Conservation (phyloP, 139 green algal species). For the Mesotaenium endlicherianum region DNA sequence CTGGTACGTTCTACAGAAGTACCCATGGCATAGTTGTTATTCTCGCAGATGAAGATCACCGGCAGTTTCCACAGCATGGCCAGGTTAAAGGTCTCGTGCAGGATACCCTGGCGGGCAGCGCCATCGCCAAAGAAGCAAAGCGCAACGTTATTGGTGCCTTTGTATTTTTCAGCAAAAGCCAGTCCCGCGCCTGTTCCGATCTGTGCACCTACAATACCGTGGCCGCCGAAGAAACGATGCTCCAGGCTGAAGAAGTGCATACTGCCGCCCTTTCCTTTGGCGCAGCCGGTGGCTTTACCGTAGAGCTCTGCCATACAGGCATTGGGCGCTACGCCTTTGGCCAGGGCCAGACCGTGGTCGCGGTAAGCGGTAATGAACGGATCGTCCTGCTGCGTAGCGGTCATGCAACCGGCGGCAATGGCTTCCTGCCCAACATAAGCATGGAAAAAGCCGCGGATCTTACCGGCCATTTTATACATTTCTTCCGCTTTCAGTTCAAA, state of each 20-base stretch:
- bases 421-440: slow-evolving; percentile 98
- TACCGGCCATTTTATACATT: too few relatives aligned
- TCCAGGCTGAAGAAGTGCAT: slow-evolving; percentile 92
- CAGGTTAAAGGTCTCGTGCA: slow-evolving; percentile 98
- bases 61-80: slow-evolving; percentile 93
- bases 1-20: too few relatives aligned
- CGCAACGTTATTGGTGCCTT: slow-evolving; percentile 17
- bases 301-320: too few relatives aligned
- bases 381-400: slow-evolving; percentile 76
- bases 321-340: too few relatives aligned
- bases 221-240: slow-evolving; percentile 91
- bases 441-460: slow-evolving; percentile 58
- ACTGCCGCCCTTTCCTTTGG: slow-evolving; percentile 81
- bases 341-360: slow-evolving; percentile 90
- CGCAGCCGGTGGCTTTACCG: slow-evolving; percentile 70
- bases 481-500: too few relatives aligned
- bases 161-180: slow-evolving; percentile 85
- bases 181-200: slow-evolving; percentile 83
- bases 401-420: slow-evolving; percentile 86
- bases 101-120: slow-evolving; percentile 81
- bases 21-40: too few relatives aligned
- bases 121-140: slow-evolving; percentile 79
- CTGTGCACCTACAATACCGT: slow-evolving; percentile 90
- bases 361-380: slow-evolving; percentile 96
- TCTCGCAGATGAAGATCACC: slow-evolving; percentile 94